Conservation (phyloP, 768 basidiomycete genomes). For the Boletus pseudopeckii region DNA sequence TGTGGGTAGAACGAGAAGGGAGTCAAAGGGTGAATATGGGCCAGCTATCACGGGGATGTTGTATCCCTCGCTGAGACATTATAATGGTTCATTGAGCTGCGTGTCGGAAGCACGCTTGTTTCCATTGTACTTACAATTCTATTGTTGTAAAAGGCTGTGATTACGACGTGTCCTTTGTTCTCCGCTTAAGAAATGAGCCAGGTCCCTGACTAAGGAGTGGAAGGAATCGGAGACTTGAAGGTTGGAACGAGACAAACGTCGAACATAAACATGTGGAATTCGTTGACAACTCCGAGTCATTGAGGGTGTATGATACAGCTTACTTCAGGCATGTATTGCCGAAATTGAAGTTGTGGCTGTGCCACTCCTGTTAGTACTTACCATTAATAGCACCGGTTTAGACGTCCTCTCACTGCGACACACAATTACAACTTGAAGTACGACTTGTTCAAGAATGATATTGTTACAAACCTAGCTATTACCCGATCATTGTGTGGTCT, state of each 20-base stretch:
- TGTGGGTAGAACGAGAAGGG: constrained; percentile 30
- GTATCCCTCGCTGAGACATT: constrained; percentile 15
- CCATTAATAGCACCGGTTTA: background rate
- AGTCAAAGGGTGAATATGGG: constrained; percentile 19
- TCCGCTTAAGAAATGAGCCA: background rate
- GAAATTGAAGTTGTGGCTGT: constrained; percentile 8
- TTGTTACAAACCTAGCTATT: background rate
- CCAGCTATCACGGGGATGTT: constrained; percentile 27
- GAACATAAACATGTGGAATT: background rate
- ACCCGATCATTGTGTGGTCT: background rate
- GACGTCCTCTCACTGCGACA: background rate
- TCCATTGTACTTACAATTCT: constrained; percentile 32
- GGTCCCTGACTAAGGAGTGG: background rate
- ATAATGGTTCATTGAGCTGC: constrained; percentile 26
- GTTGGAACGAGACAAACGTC: background rate
- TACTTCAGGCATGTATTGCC: background rate
- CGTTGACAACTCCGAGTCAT: background rate
- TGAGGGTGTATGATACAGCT: background rate
- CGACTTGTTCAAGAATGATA: too few species aligned
- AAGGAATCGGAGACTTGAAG: background rate
- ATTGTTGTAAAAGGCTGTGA: constrained; percentile 31
- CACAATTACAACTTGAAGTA: background rate
- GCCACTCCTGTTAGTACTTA: background rate
- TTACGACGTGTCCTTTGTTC: constrained; percentile 21
- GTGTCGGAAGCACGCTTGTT: constrained; percentile 28